Percentiles rank a stretch among this genome's conserved stretches.
Evolutionary conservation across 73 alveolate genomes (phyloP).

Genomic region (Urostyla sp.): DNA sequence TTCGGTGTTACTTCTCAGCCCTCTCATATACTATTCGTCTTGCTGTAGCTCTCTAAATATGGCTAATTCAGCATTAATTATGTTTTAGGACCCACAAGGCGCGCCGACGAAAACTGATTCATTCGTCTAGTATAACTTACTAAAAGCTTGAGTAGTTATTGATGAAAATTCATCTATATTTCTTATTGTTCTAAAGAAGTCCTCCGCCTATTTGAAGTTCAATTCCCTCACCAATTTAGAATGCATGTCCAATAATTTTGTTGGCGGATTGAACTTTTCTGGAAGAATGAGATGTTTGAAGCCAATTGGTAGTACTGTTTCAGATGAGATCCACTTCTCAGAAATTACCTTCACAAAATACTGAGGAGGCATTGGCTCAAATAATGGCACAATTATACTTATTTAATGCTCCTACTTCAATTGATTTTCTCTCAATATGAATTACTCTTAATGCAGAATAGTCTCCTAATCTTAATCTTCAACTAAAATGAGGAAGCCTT

Average conservation of each 20-base stretch:
- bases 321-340: slow-evolving; percentile 97
- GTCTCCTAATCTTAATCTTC: slow-evolving; percentile 98
- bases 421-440: slow-evolving; percentile 88
- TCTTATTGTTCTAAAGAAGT: slow-evolving; percentile 64
- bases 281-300: slow-evolving; percentile 98
- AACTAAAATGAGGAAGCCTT: slow-evolving; percentile 98
- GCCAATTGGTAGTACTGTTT: slow-evolving; percentile 92
- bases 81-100: slow-evolving; percentile 88
- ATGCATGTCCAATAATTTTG: slow-evolving; percentile 77
- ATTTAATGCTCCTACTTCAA: slow-evolving; percentile 82
- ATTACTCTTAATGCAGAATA: slow-evolving; percentile 95
- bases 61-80: slow-evolving; percentile 86
- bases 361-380: slow-evolving; percentile 99
- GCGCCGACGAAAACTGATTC: slow-evolving; percentile 96
- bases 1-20: too few species aligned
- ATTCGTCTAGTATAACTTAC: slow-evolving; percentile 79
- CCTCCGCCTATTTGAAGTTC: slow-evolving; percentile 78
- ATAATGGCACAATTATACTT: slow-evolving; percentile 96
- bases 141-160: slow-evolving; percentile 92
- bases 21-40: too few species aligned
- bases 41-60: slow-evolving; percentile 83
- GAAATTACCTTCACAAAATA: slow-evolving; percentile 92
- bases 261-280: slow-evolving; percentile 93
- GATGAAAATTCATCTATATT: slow-evolving; percentile 81
- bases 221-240: slow-evolving; percentile 75